These are phyloP conservation scores for Eucalyptus albens DNA, from an alignment of 345 rosid genomes.

Conservation along the genomic window DNA sequence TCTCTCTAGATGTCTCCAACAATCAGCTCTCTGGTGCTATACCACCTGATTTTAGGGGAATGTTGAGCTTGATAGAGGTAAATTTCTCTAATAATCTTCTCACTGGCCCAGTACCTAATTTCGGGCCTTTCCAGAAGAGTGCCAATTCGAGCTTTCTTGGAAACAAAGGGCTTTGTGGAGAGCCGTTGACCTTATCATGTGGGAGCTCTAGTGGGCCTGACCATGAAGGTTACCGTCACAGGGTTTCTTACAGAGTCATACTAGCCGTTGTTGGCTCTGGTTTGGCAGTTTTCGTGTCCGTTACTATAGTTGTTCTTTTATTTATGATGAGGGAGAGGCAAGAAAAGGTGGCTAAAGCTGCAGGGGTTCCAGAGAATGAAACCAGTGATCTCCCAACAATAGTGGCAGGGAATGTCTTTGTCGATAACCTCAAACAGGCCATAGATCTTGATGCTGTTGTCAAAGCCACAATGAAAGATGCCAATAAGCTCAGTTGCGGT, in stretches of 20 bases:
- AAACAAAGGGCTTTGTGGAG: constrained; percentile 85
- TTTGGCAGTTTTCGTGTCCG: constrained; percentile 73
- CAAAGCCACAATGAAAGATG: constrained; percentile 72
- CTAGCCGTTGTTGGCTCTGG: constrained; percentile 89
- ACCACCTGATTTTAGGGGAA: constrained; percentile 59
- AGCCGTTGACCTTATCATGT: constrained; percentile 59
- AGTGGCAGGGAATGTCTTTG: constrained; percentile 66
- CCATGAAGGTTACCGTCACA: constrained; percentile 46
- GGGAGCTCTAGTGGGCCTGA: constrained; percentile 21
- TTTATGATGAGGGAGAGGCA: constrained; percentile 96
- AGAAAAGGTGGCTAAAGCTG: constrained; percentile 60
- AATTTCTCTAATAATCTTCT: constrained; percentile 81
- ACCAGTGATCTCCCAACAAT: constrained; percentile 45
- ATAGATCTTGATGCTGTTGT: constrained; percentile 83
- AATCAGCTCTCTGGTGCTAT: constrained; percentile 74
- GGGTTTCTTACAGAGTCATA: constrained; percentile 74
- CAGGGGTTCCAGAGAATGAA: constrained; percentile 27
- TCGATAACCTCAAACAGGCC: constrained; percentile 83
- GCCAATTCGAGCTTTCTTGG: constrained; percentile 64
- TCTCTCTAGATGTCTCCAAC: constrained; percentile 76
- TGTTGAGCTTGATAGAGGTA: constrained; percentile 89
- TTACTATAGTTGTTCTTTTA: constrained; percentile 73
- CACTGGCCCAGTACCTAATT: constrained; percentile 53
- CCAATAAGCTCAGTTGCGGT: constrained; percentile 69
- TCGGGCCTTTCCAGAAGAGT: constrained; percentile 85